Evolutionary conservation across 139 green algal genomes (phyloP).

Genomic region (Chlamydomonas sp.): DNA sequence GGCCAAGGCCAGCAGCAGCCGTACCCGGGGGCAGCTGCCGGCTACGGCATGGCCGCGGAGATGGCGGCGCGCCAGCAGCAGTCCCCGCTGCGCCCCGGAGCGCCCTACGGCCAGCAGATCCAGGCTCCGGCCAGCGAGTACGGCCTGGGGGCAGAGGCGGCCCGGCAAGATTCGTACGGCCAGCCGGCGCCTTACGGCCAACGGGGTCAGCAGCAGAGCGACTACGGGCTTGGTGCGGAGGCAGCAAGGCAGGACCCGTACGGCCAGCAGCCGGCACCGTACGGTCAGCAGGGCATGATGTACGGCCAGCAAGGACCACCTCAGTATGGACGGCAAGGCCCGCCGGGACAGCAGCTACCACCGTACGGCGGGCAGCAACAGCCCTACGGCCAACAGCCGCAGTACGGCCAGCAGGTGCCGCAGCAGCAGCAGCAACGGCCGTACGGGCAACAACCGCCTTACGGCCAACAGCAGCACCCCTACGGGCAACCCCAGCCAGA

Average conservation of each 20-base stretch:
- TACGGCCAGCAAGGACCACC: not conserved
- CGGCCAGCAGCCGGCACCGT: not conserved
- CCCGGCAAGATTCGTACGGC: too few species aligned
- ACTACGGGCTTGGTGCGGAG: conserved; percentile 7
- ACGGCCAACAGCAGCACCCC: not conserved
- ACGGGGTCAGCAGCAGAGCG: not conserved
- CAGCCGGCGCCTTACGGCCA: too few species aligned
- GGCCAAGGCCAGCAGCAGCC: not conserved
- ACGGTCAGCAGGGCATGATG: not conserved
- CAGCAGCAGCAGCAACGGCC: not conserved
- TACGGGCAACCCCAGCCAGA: not conserved
- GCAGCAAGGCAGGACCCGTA: not conserved
- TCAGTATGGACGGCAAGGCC: not conserved
- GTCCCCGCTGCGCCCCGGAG: too few species aligned
- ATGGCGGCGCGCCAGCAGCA: not conserved
- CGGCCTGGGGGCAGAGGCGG: too few species aligned
- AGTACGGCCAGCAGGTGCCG: not conserved
- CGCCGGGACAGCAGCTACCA: not conserved
- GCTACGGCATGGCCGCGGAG: not conserved
- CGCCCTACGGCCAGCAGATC: too few species aligned
- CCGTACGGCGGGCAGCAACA: not conserved
- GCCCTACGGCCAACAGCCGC: too few species aligned
- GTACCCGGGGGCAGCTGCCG: not conserved
- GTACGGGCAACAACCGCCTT: not conserved
- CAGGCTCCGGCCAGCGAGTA: too few species aligned